Conservation (phyloP, 2,329 filamentous ascomycete genomes). For the Botrytis aclada region DNA sequence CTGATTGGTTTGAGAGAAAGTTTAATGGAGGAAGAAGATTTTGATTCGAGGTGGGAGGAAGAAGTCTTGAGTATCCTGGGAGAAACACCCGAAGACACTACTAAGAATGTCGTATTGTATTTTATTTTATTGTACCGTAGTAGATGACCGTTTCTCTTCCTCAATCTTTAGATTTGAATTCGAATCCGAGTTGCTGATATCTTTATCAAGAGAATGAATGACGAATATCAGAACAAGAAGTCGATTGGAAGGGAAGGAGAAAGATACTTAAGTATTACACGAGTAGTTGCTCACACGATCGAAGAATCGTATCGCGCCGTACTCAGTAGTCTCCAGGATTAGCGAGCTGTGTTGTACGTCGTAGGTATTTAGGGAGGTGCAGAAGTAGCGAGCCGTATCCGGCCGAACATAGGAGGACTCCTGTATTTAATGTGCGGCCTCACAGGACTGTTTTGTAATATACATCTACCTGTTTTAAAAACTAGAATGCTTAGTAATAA, state of each 20-base stretch:
- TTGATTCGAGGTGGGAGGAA: background rate
- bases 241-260: too few relatives aligned
- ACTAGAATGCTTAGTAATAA: background rate
- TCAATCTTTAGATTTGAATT: fast-evolving
- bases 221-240: background rate
- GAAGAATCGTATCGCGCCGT: background rate
- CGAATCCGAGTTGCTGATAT: too few relatives aligned
- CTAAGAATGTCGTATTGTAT: background rate
- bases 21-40: too few relatives aligned
- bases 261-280: background rate
- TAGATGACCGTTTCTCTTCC: too few relatives aligned
- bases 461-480: background rate
- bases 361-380: background rate
- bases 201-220: background rate
- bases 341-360: background rate
- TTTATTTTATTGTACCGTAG: background rate
- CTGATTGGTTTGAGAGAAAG: background rate
- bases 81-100: too few relatives aligned
- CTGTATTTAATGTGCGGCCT: background rate
- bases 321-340: background rate
- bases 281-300: too few relatives aligned
- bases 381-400: background rate
- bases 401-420: background rate
- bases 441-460: background rate
- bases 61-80: background rate